These are phyloP conservation scores for Cyberlindnera xylosilytica DNA, from an alignment of 805 yeast genomes.

Conservation along the genomic window DNA sequence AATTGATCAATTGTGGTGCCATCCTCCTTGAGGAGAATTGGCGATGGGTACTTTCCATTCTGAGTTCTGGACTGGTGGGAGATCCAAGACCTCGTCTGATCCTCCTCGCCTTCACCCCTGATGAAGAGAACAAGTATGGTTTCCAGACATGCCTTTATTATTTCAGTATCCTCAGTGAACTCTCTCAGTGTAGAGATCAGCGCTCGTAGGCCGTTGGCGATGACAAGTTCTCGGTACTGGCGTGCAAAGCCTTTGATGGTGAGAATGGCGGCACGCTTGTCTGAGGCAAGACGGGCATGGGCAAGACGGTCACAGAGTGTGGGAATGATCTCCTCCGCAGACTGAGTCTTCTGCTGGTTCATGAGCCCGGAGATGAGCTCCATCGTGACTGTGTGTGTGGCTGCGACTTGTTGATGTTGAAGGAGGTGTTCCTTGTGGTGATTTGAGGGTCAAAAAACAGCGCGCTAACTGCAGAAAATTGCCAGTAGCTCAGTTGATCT, in stretches of 20 bases:
- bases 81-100: slow-evolving; percentile 65
- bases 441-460: no score
- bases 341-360: slow-evolving; percentile 47
- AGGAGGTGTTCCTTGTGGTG: no score
- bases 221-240: slow-evolving; percentile 85
- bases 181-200: slow-evolving; percentile 61
- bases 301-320: slow-evolving; percentile 84
- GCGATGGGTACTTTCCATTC: slow-evolving; percentile 79
- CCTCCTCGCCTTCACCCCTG: slow-evolving; percentile 63
- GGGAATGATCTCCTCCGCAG: slow-evolving; percentile 81
- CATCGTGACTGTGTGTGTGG: slow-evolving; percentile 25
- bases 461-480: no score
- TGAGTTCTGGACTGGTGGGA: slow-evolving; percentile 70
- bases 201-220: slow-evolving; percentile 80
- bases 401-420: no score
- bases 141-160: slow-evolving; percentile 78
- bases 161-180: slow-evolving; percentile 67
- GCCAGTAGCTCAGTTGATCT: no score
- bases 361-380: slow-evolving; percentile 40
- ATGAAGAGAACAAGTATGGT: slow-evolving; percentile 80
- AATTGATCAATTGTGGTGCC: slow-evolving; percentile 64
- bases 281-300: slow-evolving; percentile 78
- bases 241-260: slow-evolving; percentile 87
- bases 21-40: slow-evolving; percentile 52
- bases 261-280: slow-evolving; percentile 86